Percentiles rank a stretch among this genome's conserved stretches.
Conservation (phyloP, 805 yeast species). For the Candida orba region DNA sequence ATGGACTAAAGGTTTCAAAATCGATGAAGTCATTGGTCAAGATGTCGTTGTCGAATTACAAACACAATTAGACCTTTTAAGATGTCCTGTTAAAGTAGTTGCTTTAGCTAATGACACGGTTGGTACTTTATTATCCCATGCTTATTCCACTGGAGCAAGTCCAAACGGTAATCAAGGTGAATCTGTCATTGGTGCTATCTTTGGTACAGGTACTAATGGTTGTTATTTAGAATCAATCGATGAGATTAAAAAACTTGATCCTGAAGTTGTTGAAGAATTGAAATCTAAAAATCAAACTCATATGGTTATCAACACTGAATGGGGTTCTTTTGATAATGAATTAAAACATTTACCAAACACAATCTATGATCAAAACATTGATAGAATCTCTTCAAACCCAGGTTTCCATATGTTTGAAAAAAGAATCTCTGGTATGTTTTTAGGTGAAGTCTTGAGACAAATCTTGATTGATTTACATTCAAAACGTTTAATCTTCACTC, state of each 20-base stretch:
- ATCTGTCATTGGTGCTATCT: constrained; percentile 82
- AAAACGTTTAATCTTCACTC: constrained; percentile 50
- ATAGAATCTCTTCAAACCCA: constrained; percentile 66
- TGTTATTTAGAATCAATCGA: constrained; percentile 79
- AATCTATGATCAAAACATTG: constrained; percentile 66
- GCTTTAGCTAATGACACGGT: constrained; percentile 96
- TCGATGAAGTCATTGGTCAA: constrained; percentile 75
- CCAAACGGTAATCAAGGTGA: constrained; percentile 57
- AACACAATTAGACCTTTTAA: constrained; percentile 49
- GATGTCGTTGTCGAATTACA: constrained; percentile 78
- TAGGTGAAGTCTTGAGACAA: constrained; percentile 84
- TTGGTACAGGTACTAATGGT: constrained; percentile 98
- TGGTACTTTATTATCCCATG: constrained; percentile 84
- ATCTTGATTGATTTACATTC: constrained; percentile 61
- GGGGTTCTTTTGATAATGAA: constrained; percentile 95
- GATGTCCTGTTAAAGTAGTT: constrained; percentile 62
- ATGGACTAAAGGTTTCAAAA: constrained; percentile 95
- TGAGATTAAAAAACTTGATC: constrained; percentile 67
- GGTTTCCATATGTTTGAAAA: constrained; percentile 92
- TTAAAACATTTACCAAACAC: constrained; percentile 70
- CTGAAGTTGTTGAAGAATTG: constrained; percentile 31
- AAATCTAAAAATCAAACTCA: constrained; percentile 41
- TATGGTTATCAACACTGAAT: constrained; percentile 93
- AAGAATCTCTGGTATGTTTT: constrained; percentile 84
- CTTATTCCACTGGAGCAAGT: constrained; percentile 58